Evolutionary conservation across 2,329 filamentous ascomycete species (phyloP), one percentile per base, ranked within the genome.

Genomic region (Aureobasidium sp.): DNA sequence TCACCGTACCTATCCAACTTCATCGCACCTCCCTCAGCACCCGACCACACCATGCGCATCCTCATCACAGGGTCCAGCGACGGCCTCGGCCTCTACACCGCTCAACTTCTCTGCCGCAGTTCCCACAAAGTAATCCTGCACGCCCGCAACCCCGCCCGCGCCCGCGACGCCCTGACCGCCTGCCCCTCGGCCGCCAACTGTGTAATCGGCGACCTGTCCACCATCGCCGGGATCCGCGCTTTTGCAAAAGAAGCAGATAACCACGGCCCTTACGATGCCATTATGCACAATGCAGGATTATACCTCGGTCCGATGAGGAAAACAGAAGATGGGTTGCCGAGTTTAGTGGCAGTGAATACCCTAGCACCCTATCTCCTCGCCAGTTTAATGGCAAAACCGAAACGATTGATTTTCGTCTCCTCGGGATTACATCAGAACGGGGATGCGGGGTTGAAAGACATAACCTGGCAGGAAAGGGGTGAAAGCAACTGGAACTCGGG

Each of bases 261-360:
- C 41, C 70, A 76, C 1, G 80, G 79, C 0, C 72, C 76, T 0
- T 85, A 82, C 67, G 84, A 86, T 67, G 75, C 76, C 27, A 74
- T 86, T 15, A 75, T 86, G 20, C 83, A 85, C 73, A 86, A 85
- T 64, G 83, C 83, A 0, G 83, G 82, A 2, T 66, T 83, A 0
- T 79, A 78, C 61, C 71, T 70, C 34, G 77, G 78, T 17, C 74
- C 69, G 45, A 76, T 71, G 64, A 71, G 68, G 58, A 78, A 77
- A 62, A 81, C 78, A 0, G 69, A 67, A 5, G 78, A 82, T 44
- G 77, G 76, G 11, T 73, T 83, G 25, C 78, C 81, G 0, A 74
- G 75, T 1, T 73, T 83, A 1, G 81, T 84, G 52, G 77, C 81
- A 0, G 81, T 84, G 49, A 86, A 86, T 66, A 82, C 77, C 0